A percentile compares a stretch with the other conserved stretches of the same genome.
These are phyloP conservation scores for Claviceps purpurea DNA, from an alignment of 2,329 filamentous ascomycete genomes.

Conservation along the genomic window DNA sequence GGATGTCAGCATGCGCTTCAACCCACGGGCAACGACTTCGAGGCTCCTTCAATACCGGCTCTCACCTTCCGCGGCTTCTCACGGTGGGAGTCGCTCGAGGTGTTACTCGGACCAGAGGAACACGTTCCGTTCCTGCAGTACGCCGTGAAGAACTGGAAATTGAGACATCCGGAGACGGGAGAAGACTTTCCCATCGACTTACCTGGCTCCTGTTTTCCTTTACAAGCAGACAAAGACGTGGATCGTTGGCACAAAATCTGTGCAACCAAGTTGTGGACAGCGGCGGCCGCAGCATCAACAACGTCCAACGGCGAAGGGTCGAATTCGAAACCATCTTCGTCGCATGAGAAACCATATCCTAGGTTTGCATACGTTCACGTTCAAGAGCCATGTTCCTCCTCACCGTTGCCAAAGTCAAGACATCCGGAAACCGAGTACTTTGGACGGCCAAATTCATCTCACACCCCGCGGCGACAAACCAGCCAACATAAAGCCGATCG, in stretches of 20 bases:
- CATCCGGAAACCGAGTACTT: conserved; percentile 20
- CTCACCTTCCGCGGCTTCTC: conserved; percentile 76
- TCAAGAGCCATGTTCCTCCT: conserved; percentile 15
- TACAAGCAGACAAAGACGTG: conserved; percentile 63
- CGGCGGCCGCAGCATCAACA: conserved; percentile 39
- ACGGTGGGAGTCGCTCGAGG: conserved; percentile 85
- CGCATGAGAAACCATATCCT: conserved; percentile 20
- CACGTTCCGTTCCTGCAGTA: conserved; percentile 75
- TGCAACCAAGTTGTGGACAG: conserved; percentile 52
- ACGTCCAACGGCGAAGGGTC: conserved; percentile 7
- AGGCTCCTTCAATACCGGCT: conserved; percentile 65
- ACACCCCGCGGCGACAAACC: conserved; percentile 25
- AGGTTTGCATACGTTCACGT: conserved; percentile 25
- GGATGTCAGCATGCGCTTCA: conserved; percentile 84
- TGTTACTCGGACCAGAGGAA: conserved; percentile 75
- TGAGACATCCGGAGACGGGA: conserved; percentile 63
- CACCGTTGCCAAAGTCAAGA: conserved; percentile 14
- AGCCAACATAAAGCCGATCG: conserved; percentile 19
- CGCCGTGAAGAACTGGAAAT: conserved; percentile 63
- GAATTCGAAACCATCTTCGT: conserved; percentile 9
- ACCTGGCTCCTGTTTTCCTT: conserved; percentile 52
- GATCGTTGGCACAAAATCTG: conserved; percentile 76
- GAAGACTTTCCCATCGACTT: conserved; percentile 50
- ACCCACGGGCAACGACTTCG: conserved; percentile 59
- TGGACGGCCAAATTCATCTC: conserved; percentile 25